These are phyloP conservation scores for Colletotrichum caudatum DNA, from an alignment of 2,329 filamentous ascomycete species.

Conservation along the genomic window DNA sequence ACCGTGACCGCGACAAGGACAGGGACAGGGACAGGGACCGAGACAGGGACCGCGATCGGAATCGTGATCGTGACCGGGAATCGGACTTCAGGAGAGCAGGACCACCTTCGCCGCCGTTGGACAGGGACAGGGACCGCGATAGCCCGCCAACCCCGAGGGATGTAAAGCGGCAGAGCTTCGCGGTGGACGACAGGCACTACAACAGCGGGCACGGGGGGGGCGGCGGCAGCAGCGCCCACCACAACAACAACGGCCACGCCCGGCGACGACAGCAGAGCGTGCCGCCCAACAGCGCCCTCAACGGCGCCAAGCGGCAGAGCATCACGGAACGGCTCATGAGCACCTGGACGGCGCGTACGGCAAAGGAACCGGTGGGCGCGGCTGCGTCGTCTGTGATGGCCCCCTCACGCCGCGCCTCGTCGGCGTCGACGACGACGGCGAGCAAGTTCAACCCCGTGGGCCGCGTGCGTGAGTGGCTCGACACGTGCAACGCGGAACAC, in stretches of 20 bases:
- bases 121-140: constrained; percentile 39
- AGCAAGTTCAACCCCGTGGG: constrained; percentile 52
- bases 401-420: constrained; percentile 39
- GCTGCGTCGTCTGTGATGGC: constrained; percentile 27
- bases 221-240: constrained; percentile 7
- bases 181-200: constrained; percentile 27
- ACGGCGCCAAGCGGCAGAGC: constrained; percentile 52
- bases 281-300: constrained; percentile 28
- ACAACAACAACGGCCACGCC: constrained; percentile 26
- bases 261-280: constrained; percentile 27
- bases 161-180: constrained; percentile 42
- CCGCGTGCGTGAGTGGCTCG: constrained; percentile 58
- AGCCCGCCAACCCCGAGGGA: constrained; percentile 43
- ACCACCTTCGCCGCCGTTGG: not conserved
- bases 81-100: constrained; percentile 11
- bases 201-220: not conserved
- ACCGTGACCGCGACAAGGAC: constrained; percentile 36
- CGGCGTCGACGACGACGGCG: constrained; percentile 42
- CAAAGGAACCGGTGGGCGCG: constrained; percentile 37
- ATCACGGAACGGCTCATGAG: constrained; percentile 55
- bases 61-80: constrained; percentile 4
- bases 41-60: constrained; percentile 30
- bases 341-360: constrained; percentile 40
- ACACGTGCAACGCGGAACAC: constrained; percentile 57
- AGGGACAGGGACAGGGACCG: constrained; percentile 38